phyloP scores from a whole-genome alignment of 2,329 filamentous ascomycete genomes.

The Monilinia fructigena region DNA sequence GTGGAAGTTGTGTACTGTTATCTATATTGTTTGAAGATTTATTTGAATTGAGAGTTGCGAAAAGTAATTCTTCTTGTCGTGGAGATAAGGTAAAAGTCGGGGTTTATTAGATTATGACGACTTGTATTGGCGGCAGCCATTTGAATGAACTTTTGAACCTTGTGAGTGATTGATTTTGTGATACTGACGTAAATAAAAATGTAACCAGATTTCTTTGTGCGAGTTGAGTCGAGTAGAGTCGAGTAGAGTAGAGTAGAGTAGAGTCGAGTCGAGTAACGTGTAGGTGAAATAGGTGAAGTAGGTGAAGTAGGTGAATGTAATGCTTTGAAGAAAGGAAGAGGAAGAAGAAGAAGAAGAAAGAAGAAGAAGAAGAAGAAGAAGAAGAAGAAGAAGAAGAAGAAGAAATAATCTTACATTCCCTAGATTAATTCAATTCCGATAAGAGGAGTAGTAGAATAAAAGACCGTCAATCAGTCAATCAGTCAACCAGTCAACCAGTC shows the following conservation, averaged over 20 bases:
- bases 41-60: constrained; percentile 74
- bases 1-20: constrained; percentile 29
- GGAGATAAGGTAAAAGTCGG: constrained; percentile 71
- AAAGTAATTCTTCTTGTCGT: constrained; percentile 73
- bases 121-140: constrained; percentile 17
- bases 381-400: no score
- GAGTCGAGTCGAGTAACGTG: no score
- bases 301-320: no score
- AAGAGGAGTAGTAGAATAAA: no score
- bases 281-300: no score
- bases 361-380: no score
- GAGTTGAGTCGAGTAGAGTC: no score
- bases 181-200: constrained; percentile 10
- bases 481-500: no score
- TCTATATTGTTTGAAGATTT: constrained; percentile 30
- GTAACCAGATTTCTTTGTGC: not conserved
- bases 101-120: constrained; percentile 39
- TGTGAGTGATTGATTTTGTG: constrained; percentile 2
- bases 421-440: not conserved
- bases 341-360: no score
- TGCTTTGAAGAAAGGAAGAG: no score
- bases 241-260: no score
- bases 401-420: constrained; percentile 5
- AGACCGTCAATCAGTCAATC: no score
- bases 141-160: not conserved